Evolutionary conservation across 495 filamentous ascomycete genomes (phyloP), one percentile per base, ranked within the genome.

Genomic region (Aspergillus diversus): DNA sequence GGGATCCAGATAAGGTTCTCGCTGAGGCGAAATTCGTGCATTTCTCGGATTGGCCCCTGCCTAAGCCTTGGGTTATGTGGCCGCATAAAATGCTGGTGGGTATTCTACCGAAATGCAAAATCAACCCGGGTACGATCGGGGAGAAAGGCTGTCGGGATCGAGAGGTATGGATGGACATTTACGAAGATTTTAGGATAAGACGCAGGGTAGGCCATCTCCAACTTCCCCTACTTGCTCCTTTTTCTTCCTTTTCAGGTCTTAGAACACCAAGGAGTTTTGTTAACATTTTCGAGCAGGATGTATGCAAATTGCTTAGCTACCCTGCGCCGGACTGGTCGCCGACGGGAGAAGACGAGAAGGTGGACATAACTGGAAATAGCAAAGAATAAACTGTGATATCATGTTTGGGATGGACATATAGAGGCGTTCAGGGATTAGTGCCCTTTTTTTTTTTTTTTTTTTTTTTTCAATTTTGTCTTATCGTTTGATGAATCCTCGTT

Each of bases 11-110:
- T 12, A 79, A 72, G 48, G 82, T 84, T 33, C 74, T 87, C 35
- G 75, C 80, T 21, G 87, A 93, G 69, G 89, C 89, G 9, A 93
- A 89, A 66, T 82, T 92, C 13, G 81, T 95, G 0, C 92, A 93
- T 74, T 94, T 96, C 68, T 88, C 84, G 4, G 92, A 95, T 68
- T 90, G 87, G 86, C 91, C 91, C 5, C 65, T 92, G 47, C 90
- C 90, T 4, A 94, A 94, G 71, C 90, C 90, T 0, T 93, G 90
- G 90, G 73, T 90, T 17, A 81, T 83, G 73, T 87, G 83, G 81
- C 77, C 85, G 21, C 80, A 84, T 37, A 72, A 80, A 13, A 65
- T 82, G 59, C 68, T 89, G 27, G 73, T 77, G 4, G 77, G 84
- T 33, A 81, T 84, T 63, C 84, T 90, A 68, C 87, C 89, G 0